phyloP scores from a whole-genome alignment of 208 protist species.

The Trypanosoma melophagium region DNA sequence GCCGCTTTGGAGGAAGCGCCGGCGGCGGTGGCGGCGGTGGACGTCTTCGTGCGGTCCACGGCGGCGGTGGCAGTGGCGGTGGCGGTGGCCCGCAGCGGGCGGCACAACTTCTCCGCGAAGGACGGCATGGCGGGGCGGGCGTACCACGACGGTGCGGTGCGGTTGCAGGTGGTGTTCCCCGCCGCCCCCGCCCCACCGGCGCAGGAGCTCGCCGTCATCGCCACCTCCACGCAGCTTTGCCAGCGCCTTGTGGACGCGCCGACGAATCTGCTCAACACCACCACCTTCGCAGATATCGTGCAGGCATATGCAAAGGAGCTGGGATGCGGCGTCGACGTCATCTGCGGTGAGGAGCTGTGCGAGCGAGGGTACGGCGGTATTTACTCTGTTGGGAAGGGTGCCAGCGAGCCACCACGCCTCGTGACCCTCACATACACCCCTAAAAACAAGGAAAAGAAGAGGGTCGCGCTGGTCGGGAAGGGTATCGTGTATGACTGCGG shows the following conservation, averaged over 20 bases:
- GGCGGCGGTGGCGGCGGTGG: conserved; percentile 28
- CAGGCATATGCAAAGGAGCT: conserved; percentile 47
- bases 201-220: conserved; percentile 57
- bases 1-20: conserved; percentile 22
- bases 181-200: conserved; percentile 37
- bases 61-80: conserved; percentile 45
- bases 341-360: conserved; percentile 72
- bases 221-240: conserved; percentile 71
- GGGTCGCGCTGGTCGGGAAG: conserved; percentile 80
- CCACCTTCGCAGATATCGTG: conserved; percentile 70
- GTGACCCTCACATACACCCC: conserved; percentile 70
- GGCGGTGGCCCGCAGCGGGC: conserved; percentile 47
- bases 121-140: conserved; percentile 28
- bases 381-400: conserved; percentile 73
- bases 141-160: conserved; percentile 28
- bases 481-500: conserved; percentile 90
- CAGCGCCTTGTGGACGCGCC: conserved; percentile 85
- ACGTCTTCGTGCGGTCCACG: conserved; percentile 51
- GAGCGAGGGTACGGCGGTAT: conserved; percentile 72
- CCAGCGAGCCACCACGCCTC: conserved; percentile 64
- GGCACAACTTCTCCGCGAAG: conserved; percentile 58
- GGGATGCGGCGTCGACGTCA: conserved; percentile 44
- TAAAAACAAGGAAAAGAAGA: conserved; percentile 38
- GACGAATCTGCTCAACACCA: conserved; percentile 68
- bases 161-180: conserved; percentile 53